phyloP scores from a whole-genome alignment of 345 rosid species.

The Excoecaria agallocha region DNA sequence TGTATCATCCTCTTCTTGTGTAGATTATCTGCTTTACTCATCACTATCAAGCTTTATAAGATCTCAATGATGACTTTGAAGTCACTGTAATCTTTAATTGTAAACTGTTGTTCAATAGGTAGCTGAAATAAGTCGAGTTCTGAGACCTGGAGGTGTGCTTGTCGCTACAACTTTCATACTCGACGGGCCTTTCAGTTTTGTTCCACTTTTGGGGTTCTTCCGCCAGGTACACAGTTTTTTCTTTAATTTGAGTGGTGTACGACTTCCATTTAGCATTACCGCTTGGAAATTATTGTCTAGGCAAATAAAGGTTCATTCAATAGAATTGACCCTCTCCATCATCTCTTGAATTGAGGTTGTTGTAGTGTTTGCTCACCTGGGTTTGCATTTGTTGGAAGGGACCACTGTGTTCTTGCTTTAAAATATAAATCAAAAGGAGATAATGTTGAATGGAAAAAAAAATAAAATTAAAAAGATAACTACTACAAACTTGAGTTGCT shows the following conservation, averaged over 20 bases:
- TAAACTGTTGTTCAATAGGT: conserved; percentile 38
- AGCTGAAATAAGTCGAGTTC: conserved; percentile 83
- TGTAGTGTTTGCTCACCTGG: not conserved
- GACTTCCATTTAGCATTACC: not conserved
- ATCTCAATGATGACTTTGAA: not conserved
- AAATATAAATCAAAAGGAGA: not conserved
- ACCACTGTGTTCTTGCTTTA: not conserved
- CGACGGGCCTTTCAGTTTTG: conserved; percentile 52
- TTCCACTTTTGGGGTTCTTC: conserved; percentile 49
- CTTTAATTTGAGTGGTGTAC: conserved; percentile 16
- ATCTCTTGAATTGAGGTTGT: not conserved
- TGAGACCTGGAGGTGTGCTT: conserved; percentile 84
- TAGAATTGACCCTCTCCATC: not conserved
- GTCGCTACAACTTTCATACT: conserved; percentile 67
- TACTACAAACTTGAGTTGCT: conserved; percentile 12
- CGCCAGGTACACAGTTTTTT: conserved; percentile 46
- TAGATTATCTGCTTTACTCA: not conserved
- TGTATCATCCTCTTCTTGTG: not conserved
- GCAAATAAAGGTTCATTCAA: not conserved
- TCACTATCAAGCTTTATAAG: not conserved
- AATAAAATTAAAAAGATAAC: not conserved
- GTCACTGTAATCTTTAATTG: conserved; percentile 1
- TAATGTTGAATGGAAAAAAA: too few relatives aligned
- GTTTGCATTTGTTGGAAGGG: not conserved
- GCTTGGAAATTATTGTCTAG: not conserved